Conservation (phyloP, 495 filamentous ascomycete species). For the Saxispiralis lemnorum region DNA sequence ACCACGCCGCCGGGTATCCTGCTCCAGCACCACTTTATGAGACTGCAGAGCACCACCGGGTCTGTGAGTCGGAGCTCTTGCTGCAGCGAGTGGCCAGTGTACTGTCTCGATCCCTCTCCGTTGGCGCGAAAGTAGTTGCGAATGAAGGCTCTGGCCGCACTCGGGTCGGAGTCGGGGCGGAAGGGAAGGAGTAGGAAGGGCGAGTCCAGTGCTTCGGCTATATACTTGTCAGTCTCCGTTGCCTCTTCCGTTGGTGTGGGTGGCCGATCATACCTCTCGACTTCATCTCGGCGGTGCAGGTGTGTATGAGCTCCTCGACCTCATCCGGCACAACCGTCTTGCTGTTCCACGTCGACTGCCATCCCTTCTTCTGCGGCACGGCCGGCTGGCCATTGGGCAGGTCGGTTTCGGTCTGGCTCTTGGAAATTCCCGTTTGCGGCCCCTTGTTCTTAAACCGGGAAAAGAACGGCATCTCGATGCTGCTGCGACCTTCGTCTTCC, state of each 20-base stretch:
- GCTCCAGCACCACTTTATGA: slow-evolving; percentile 98
- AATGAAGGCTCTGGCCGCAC: slow-evolving; percentile 76
- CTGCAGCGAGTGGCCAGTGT: slow-evolving; percentile 46
- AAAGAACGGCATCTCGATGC: slow-evolving; percentile 23
- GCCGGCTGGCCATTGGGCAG: slow-evolving; percentile 30
- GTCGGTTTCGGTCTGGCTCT: slow-evolving; percentile 37
- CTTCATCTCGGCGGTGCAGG: slow-evolving; percentile 82
- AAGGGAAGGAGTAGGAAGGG: slow-evolving; percentile 94
- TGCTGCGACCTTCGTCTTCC: too few relatives aligned
- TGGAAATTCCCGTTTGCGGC: slow-evolving; percentile 22
- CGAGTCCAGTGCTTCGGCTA: slow-evolving; percentile 53
- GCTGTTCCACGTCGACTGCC: slow-evolving; percentile 79
- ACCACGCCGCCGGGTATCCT: slow-evolving; percentile 82
- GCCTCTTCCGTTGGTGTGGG: not conserved
- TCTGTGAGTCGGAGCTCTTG: slow-evolving; percentile 87
- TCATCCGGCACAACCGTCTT: slow-evolving; percentile 78
- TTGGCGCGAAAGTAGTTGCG: slow-evolving; percentile 69
- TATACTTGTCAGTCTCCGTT: slow-evolving; percentile 2
- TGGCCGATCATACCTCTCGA: slow-evolving; percentile 54
- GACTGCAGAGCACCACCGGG: slow-evolving; percentile 85
- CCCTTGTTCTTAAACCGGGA: slow-evolving; percentile 25
- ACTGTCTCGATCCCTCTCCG: slow-evolving; percentile 19
- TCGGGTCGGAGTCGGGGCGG: slow-evolving; percentile 78
- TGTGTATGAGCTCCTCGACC: slow-evolving; percentile 66
- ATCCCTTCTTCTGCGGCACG: slow-evolving; percentile 49